Evolutionary conservation across 2,329 filamentous ascomycete species (phyloP).

Genomic region (Cytospora piceae): DNA sequence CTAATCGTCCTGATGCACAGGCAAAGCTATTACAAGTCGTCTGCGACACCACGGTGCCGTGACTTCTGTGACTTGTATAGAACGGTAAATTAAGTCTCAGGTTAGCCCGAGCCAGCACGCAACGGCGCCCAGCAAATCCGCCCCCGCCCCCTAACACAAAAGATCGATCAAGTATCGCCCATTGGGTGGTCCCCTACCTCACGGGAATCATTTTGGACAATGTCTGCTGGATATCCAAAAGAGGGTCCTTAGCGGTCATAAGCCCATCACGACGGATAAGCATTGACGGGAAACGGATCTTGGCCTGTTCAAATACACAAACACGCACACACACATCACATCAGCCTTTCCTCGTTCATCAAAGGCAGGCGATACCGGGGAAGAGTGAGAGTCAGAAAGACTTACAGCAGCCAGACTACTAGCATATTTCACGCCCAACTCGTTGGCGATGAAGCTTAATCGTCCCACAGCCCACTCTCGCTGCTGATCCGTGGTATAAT

Average conservation of each 20-base stretch:
- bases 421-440: slow-evolving; percentile 63
- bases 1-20: no score
- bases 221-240: slow-evolving; percentile 21
- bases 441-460: slow-evolving; percentile 56
- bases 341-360: neutral
- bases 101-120: neutral
- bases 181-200: neutral
- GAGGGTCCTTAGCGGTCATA: slow-evolving; percentile 40
- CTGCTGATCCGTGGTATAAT: slow-evolving; percentile 63
- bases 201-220: slow-evolving; percentile 33
- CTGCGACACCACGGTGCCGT: no score
- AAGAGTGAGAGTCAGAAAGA: neutral
- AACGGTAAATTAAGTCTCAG: neutral
- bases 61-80: no score
- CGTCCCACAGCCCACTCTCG: slow-evolving; percentile 58
- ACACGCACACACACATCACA: neutral
- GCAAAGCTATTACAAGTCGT: no score
- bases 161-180: no score
- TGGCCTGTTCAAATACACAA: slow-evolving; percentile 45
- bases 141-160: no score
- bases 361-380: no score
- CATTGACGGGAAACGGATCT: slow-evolving; percentile 65
- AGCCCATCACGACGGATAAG: slow-evolving; percentile 59
- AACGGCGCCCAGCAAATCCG: neutral
- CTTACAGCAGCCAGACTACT: slow-evolving; percentile 55